Evolutionary conservation across 306 rosid species (phyloP).

Genomic region (Cucurbita ficifolia): DNA sequence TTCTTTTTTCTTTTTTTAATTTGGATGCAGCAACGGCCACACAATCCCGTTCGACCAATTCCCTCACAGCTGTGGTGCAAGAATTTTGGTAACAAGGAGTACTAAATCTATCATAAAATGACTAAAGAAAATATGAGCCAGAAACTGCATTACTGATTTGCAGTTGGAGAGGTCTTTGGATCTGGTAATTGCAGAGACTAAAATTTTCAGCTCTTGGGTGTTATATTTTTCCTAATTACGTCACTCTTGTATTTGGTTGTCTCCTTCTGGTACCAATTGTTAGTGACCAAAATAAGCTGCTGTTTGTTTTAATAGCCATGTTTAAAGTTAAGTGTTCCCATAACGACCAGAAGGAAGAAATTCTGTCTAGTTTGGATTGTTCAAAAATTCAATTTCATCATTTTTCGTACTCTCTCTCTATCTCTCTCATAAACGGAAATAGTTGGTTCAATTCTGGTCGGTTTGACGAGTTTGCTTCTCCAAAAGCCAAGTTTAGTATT

Average conservation of each 20-base stretch:
- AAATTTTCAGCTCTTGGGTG: neutral
- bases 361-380: neutral
- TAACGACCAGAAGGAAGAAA: neutral
- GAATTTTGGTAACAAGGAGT: constrained; percentile 82
- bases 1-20: neutral
- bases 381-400: neutral
- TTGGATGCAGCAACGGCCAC: constrained; percentile 90
- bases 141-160: constrained; percentile 15
- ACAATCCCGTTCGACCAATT: constrained; percentile 89
- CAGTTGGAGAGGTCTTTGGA: constrained; percentile 8
- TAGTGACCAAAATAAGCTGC: constrained; percentile 33
- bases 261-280: neutral
- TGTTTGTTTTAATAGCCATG: neutral
- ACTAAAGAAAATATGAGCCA: constrained; percentile 11
- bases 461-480: neutral
- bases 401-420: neutral
- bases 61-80: constrained; percentile 98
- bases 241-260: neutral
- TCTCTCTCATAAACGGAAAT: neutral
- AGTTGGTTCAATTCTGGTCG: too few species aligned
- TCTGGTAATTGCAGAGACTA: neutral
- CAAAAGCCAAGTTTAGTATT: neutral
- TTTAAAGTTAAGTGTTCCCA: neutral
- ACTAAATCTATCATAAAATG: constrained; percentile 15
- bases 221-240: neutral